phyloP scores from a whole-genome alignment of 2,329 filamentous ascomycete genomes.

The Aspergillus brunneoviolaceus region DNA sequence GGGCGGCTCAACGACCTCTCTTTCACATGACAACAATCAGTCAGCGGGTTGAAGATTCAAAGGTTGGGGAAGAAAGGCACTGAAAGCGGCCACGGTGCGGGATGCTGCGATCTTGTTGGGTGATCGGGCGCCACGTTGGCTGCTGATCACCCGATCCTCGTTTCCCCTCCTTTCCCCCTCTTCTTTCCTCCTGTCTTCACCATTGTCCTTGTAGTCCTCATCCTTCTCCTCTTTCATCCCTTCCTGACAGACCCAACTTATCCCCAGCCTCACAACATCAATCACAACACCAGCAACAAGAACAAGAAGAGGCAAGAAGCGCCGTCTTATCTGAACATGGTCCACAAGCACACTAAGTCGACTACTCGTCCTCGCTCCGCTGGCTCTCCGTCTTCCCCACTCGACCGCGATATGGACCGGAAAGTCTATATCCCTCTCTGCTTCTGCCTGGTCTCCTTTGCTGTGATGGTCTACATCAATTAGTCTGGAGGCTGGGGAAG shows the following conservation, averaged over 20 bases:
- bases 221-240: slow-evolving; percentile 4
- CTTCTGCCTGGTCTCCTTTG: slow-evolving; percentile 39
- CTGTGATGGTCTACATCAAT: slow-evolving; percentile 38
- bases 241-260: not conserved
- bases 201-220: not conserved
- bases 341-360: slow-evolving; percentile 15
- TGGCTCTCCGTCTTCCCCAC: slow-evolving; percentile 9
- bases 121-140: slow-evolving; percentile 11
- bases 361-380: slow-evolving; percentile 11
- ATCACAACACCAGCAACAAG: no score
- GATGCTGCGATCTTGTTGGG: slow-evolving; percentile 5
- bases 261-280: not conserved
- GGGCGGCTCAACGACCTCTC: slow-evolving; percentile 6
- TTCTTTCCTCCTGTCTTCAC: not conserved
- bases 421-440: slow-evolving; percentile 38
- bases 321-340: slow-evolving; percentile 15
- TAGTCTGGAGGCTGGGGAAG: slow-evolving; percentile 16
- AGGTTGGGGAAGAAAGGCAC: not conserved
- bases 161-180: slow-evolving; percentile 9
- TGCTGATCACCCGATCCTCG: slow-evolving; percentile 6
- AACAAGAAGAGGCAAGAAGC: not conserved
- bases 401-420: slow-evolving; percentile 31
- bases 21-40: slow-evolving; percentile 4
- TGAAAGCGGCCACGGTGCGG: not conserved
- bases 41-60: not conserved